Evolutionary conservation across 371 early-diverging fungal species (phyloP).

Genomic region (Apophysomyces variabilis): DNA sequence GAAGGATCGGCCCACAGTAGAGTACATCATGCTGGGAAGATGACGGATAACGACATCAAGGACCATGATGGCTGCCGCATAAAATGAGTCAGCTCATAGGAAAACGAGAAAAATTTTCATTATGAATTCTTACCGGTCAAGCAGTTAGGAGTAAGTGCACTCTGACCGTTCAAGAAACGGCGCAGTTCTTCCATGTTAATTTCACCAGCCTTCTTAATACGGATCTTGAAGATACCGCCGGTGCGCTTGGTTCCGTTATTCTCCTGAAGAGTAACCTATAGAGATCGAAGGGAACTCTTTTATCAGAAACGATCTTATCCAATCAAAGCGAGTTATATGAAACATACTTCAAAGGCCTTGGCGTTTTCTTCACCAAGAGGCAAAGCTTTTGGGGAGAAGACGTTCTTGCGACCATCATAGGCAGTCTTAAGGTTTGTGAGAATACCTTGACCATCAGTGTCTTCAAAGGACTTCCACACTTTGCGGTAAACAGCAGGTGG

Average conservation of each 20-base stretch:
- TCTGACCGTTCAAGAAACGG: conserved; percentile 51
- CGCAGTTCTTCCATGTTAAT: conserved; percentile 60
- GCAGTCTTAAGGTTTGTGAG: conserved; percentile 41
- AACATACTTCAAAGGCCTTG: conserved; percentile 47
- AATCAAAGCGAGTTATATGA: not conserved
- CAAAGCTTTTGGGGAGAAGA: conserved; percentile 46
- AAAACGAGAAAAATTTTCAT: conserved; percentile 10
- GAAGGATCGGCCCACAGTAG: conserved; percentile 88
- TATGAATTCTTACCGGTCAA: conserved; percentile 40
- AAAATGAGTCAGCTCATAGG: conserved; percentile 24
- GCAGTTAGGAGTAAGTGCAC: conserved; percentile 41
- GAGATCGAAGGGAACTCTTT: too few species aligned
- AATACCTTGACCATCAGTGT: conserved; percentile 28
- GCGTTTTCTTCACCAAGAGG: conserved; percentile 39
- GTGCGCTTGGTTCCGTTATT: conserved; percentile 26
- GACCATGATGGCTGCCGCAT: conserved; percentile 69
- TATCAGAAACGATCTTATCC: too few species aligned
- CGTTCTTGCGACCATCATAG: conserved; percentile 59
- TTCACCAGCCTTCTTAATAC: conserved; percentile 61
- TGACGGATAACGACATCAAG: conserved; percentile 87
- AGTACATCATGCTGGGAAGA: conserved; percentile 71
- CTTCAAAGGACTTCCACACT: conserved; percentile 53
- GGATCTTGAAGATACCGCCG: conserved; percentile 48
- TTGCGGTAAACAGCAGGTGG: conserved; percentile 50
- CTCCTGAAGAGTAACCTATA: conserved; percentile 53